These are phyloP conservation scores for Pelargonium citronellum DNA, from an alignment of 441 rosid genomes.

Conservation along the genomic window DNA sequence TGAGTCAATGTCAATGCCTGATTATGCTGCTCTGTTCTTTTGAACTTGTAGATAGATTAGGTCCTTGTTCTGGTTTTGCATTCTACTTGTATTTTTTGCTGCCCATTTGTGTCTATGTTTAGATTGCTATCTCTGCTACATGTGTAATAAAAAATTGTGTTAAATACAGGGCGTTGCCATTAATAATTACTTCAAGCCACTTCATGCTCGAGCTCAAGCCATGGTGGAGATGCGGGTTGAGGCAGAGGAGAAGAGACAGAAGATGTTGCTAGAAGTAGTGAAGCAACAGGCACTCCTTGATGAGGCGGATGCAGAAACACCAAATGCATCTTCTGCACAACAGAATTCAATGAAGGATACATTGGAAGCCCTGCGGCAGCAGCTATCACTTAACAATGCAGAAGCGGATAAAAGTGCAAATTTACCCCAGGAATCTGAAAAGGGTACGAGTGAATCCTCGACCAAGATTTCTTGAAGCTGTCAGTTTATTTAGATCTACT, in stretches of 20 bases:
- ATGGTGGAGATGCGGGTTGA: background rate
- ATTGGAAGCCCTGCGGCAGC: background rate
- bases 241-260: background rate
- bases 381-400: background rate
- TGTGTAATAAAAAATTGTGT: background rate
- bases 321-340: background rate
- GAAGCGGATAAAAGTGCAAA: background rate
- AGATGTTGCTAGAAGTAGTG: background rate
- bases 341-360: background rate
- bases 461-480: background rate
- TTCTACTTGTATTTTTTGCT: background rate
- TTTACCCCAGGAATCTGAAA: background rate
- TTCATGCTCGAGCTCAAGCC: background rate
- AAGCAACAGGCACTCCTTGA: background rate
- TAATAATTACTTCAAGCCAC: background rate
- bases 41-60: background rate
- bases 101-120: background rate
- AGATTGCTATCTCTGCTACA: no score
- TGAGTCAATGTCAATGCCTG: background rate
- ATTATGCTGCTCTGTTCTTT: background rate
- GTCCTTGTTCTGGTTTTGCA: background rate
- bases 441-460: background rate
- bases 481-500: background rate
- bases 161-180: background rate
- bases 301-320: background rate